Evolutionary conservation across 139 green algal species (phyloP).

Genomic region (Picochlorum costavermella): DNA sequence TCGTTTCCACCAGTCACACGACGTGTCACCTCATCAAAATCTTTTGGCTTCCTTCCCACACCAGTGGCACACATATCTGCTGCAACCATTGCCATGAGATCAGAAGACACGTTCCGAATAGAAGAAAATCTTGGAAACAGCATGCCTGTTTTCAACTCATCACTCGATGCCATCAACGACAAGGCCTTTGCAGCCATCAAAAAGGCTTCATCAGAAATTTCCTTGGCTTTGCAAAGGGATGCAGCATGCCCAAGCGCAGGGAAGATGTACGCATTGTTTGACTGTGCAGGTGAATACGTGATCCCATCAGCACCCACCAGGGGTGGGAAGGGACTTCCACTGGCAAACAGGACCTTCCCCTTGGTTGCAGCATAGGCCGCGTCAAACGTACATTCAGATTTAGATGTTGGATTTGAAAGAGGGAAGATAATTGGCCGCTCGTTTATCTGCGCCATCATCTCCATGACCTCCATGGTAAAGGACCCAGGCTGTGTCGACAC

Average conservation of each 20-base stretch:
- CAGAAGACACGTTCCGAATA: constrained; percentile 30
- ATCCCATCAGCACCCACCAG: constrained; percentile 14
- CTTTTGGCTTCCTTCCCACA: constrained; percentile 20
- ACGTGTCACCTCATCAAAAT: constrained; percentile 14
- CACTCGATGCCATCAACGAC: constrained; percentile 24
- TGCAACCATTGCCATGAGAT: constrained; percentile 24
- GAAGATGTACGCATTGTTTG: constrained; percentile 82
- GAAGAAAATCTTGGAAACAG: constrained; percentile 45
- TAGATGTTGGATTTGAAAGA: constrained; percentile 83
- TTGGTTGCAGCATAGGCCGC: constrained; percentile 47
- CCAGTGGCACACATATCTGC: constrained; percentile 28
- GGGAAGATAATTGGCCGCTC: constrained; percentile 80
- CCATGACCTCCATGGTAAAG: constrained; percentile 52
- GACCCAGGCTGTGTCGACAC: constrained; percentile 39
- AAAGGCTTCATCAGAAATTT: constrained; percentile 68
- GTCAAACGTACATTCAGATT: constrained; percentile 79
- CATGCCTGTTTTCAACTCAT: constrained; percentile 27
- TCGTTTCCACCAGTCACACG: not conserved
- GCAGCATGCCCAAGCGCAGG: constrained; percentile 60
- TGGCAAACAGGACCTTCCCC: constrained; percentile 73
- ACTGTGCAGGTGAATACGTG: constrained; percentile 40
- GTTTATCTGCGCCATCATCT: constrained; percentile 47
- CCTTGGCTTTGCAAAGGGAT: constrained; percentile 36
- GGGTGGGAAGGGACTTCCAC: constrained; percentile 67
- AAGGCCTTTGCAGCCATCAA: constrained; percentile 62